A percentile compares a stretch with the other conserved stretches of the same genome.
Conservation (phyloP, 768 basidiomycete species). For the Termitomyces sp. region DNA sequence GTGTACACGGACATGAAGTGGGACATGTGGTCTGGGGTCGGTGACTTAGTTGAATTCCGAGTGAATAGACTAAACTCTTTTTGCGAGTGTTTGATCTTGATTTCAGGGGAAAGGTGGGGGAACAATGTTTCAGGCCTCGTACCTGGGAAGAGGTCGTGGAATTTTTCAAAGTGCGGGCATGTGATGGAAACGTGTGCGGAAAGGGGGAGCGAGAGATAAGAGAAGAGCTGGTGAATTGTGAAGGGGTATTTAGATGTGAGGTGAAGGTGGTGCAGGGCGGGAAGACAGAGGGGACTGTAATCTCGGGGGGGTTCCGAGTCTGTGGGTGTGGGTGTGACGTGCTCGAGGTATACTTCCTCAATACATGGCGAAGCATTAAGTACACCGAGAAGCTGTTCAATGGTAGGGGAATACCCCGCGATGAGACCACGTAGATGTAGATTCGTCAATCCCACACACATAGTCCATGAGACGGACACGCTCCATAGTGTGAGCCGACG, state of each 20-base stretch:
- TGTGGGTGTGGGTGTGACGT: conserved; percentile 15
- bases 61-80: conserved; percentile 39
- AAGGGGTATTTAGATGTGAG: background rate
- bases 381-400: conserved; percentile 26
- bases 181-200: background rate
- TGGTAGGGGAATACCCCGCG: conserved; percentile 24
- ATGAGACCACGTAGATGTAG: conserved; percentile 28
- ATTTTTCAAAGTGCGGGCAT: background rate
- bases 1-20: background rate
- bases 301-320: background rate
- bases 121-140: background rate
- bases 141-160: background rate
- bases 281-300: background rate
- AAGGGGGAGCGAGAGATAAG: background rate
- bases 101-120: background rate
- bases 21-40: background rate
- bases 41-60: conserved; percentile 18
- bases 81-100: conserved; percentile 8
- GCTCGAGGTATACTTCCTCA: conserved; percentile 26
- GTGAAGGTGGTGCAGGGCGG: background rate
- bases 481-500: conserved; percentile 27
- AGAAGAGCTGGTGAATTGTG: background rate
- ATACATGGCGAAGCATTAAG: conserved; percentile 26
- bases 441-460: conserved; percentile 24
- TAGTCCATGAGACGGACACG: conserved; percentile 29